These are phyloP conservation scores for Hypholoma sublateritium DNA, from an alignment of 768 basidiomycete genomes.

Conservation along the genomic window DNA sequence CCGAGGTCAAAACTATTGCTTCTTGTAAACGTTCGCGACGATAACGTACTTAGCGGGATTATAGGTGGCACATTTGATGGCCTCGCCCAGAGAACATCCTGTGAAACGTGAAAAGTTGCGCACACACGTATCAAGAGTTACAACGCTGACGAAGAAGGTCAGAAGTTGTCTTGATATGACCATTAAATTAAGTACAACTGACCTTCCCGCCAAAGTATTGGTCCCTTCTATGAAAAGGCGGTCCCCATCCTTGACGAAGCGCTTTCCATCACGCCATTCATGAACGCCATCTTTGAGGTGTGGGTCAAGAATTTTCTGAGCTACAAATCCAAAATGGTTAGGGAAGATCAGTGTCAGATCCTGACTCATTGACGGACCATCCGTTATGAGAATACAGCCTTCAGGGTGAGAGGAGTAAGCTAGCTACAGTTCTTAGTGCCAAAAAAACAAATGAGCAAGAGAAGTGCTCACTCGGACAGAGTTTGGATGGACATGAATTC, in stretches of 20 bases:
- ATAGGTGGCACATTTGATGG: constrained; percentile 83
- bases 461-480: constrained; percentile 68
- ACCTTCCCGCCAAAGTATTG: constrained; percentile 88
- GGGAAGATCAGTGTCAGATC: too few species aligned
- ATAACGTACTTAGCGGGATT: constrained; percentile 73
- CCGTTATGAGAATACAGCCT: constrained; percentile 87
- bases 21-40: neutral
- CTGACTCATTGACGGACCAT: constrained; percentile 51
- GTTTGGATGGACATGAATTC: constrained; percentile 88
- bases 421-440: constrained; percentile 42
- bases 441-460: neutral
- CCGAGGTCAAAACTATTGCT: neutral
- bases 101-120: constrained; percentile 85
- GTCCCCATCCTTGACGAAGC: constrained; percentile 79
- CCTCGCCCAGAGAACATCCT: constrained; percentile 78
- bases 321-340: constrained; percentile 31
- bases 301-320: constrained; percentile 86
- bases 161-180: neutral
- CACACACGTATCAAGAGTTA: constrained; percentile 82
- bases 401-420: constrained; percentile 84
- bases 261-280: constrained; percentile 84
- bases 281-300: constrained; percentile 81
- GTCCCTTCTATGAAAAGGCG: constrained; percentile 84
- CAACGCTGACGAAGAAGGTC: constrained; percentile 46
- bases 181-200: constrained; percentile 13